Base-by-base conservation (phyloP, 2,329 filamentous ascomycete genomes). In the Claviceps purpurea region DNA sequence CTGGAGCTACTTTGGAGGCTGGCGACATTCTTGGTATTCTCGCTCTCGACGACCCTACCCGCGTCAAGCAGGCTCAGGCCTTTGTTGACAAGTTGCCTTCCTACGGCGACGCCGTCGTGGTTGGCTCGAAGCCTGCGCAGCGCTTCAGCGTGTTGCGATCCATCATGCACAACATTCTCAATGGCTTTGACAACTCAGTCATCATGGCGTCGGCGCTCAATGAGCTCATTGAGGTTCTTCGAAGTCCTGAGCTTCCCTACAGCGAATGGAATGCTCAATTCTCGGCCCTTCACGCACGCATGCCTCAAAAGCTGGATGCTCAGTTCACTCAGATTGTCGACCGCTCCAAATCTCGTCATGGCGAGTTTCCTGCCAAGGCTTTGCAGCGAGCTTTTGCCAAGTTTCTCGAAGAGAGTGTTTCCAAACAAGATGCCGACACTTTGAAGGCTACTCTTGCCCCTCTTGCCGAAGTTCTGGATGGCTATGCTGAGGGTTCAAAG, bases 21-120 rank as follows among this genome's bases (percentile, higher is more conserved):
- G 93, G 93, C 69, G 93, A 98, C 66, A 97, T 98, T 55, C 81
- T 98, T n/a, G 93, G 90, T 73, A 96, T 98, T 57, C 79, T 98
- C 26, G 85, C 91, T 56, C 78, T 98, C 39, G 93, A 98, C 64
- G 93, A 98, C 67, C 93, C 93, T 4, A 89, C 86, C 60, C 89
- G 90, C 62, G 90, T 98, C 65, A 96, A 98, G 79, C 90, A 95
- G 64, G 93, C 93, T 0, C 86, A 94, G 70, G 87, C 89, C 45
- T 98, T 95, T 77, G 76, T 93, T 46, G 91, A 88, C 50, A 88
- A 94, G 66, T 82, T 98, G 30, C 91, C 93, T 51, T 81, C 87
- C 50, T 81, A 94, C 57, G 93, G 91, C 41, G 80, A 85, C 52
- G 90, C 93, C 38, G 86, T 93, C 58, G 79, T 97, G 42, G 79